These are phyloP conservation scores for Schwanniomyces vanrijiae DNA, from an alignment of 805 yeast genomes.

Conservation along the genomic window DNA sequence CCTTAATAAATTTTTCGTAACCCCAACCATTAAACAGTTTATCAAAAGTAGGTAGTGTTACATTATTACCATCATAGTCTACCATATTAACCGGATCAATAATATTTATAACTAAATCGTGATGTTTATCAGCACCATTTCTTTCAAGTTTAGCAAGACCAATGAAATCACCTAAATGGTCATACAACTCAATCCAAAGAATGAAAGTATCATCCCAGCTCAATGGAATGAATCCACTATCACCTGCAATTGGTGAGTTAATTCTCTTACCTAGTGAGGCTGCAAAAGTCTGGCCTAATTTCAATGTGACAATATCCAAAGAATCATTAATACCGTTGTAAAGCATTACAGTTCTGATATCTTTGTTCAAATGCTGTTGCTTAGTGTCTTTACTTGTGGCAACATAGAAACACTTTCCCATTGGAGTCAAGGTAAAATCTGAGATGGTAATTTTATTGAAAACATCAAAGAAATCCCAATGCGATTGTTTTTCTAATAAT, in stretches of 20 bases:
- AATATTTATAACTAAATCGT: constrained; percentile 17
- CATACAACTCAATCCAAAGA: constrained; percentile 39
- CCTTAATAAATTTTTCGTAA: constrained; percentile 18
- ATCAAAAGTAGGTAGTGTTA: constrained; percentile 15
- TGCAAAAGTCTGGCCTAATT: constrained; percentile 20
- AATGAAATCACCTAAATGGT: constrained; percentile 29
- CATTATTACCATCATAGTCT: constrained; percentile 31
- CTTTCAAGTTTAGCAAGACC: constrained; percentile 23
- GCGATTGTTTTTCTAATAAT: neutral
- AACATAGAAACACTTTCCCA: constrained; percentile 33
- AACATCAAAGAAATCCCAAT: neutral
- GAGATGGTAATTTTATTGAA: constrained; percentile 23
- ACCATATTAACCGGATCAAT: constrained; percentile 31
- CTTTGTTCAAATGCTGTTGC: constrained; percentile 3
- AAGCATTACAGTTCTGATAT: constrained; percentile 17
- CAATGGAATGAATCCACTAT: constrained; percentile 8
- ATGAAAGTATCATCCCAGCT: constrained; percentile 32
- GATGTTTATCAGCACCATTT: constrained; percentile 16
- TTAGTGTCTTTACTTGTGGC: constrained; percentile 14
- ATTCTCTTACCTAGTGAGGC: constrained; percentile 23
- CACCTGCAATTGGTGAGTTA: constrained; percentile 21
- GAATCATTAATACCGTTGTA: constrained; percentile 17
- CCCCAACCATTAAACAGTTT: constrained; percentile 28
- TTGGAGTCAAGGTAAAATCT: constrained; percentile 23
- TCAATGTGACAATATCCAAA: constrained; percentile 13